phyloP scores from a whole-genome alignment of 768 basidiomycete genomes.

The Russula emetica region DNA sequence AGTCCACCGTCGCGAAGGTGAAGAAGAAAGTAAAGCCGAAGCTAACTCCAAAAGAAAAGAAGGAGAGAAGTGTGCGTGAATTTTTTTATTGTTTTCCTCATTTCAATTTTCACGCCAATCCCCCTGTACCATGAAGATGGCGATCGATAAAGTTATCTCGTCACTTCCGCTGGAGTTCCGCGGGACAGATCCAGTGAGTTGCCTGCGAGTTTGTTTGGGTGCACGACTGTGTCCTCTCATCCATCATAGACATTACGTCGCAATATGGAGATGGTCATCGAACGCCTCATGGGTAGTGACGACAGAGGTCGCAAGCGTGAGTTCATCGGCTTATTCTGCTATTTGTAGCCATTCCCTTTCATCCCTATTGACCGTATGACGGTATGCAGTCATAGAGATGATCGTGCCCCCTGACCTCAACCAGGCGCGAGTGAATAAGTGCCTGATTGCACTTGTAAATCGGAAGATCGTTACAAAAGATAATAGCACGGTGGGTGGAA shows the following conservation, averaged over 20 bases:
- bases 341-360: not conserved
- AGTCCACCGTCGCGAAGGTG: constrained; percentile 38
- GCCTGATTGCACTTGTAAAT: constrained; percentile 84
- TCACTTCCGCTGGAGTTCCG: constrained; percentile 86
- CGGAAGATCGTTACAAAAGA: constrained; percentile 81
- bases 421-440: constrained; percentile 90
- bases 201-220: not conserved
- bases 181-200: constrained; percentile 76
- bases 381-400: constrained; percentile 61
- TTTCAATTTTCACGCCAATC: not conserved
- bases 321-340: constrained; percentile 24
- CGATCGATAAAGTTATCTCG: constrained; percentile 66
- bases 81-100: not conserved
- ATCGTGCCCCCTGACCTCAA: constrained; percentile 77
- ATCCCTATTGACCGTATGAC: not conserved
- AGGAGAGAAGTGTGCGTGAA: constrained; percentile 62
- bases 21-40: constrained; percentile 59
- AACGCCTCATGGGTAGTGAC: constrained; percentile 63
- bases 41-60: constrained; percentile 75
- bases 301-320: constrained; percentile 59
- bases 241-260: constrained; percentile 57
- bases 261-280: constrained; percentile 78
- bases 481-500: constrained; percentile 38
- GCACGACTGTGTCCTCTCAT: not conserved
- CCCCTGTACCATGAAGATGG: constrained; percentile 39